A percentile compares a stretch with the other conserved stretches of the same genome.
phyloP scores from a whole-genome alignment of 345 rosid species.

The Laguncularia racemosa region DNA sequence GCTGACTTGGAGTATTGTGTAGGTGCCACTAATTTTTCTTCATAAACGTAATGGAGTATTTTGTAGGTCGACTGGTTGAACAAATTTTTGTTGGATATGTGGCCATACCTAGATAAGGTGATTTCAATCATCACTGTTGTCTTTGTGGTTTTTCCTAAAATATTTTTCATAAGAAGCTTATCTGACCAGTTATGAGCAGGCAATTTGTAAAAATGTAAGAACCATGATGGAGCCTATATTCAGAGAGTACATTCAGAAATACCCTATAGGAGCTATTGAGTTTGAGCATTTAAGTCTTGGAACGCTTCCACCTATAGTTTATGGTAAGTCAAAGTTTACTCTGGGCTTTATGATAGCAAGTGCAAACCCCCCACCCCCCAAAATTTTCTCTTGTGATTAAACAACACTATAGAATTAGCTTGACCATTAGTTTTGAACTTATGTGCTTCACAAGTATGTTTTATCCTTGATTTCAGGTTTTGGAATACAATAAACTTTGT shows the following conservation, averaged over 20 bases:
- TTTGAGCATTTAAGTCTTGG: conserved; percentile 35
- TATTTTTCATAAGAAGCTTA: neutral
- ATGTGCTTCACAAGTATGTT: no score
- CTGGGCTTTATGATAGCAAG: no score
- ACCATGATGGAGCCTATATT: conserved; percentile 22
- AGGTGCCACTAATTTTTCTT: no score
- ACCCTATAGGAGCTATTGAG: conserved; percentile 17
- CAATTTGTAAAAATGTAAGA: conserved; percentile 21
- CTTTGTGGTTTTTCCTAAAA: neutral
- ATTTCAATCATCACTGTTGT: neutral
- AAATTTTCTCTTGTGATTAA: neutral
- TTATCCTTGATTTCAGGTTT: no score
- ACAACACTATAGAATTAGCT: no score
- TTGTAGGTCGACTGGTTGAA: conserved; percentile 43
- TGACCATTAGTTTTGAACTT: no score
- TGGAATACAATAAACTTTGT: no score
- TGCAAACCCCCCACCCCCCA: no score
- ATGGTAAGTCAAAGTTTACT: conserved; percentile 15
- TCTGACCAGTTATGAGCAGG: conserved; percentile 14
- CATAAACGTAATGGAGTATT: neutral
- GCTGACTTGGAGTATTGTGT: neutral
- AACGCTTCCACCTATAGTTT: conserved; percentile 27
- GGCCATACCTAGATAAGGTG: conserved; percentile 46
- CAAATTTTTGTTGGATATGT: conserved; percentile 29
- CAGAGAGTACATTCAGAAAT: conserved; percentile 21